Evolutionary conservation across 805 yeast species (phyloP), one percentile per base, ranked within the genome.

Genomic region (Saturnispora hagleri): DNA sequence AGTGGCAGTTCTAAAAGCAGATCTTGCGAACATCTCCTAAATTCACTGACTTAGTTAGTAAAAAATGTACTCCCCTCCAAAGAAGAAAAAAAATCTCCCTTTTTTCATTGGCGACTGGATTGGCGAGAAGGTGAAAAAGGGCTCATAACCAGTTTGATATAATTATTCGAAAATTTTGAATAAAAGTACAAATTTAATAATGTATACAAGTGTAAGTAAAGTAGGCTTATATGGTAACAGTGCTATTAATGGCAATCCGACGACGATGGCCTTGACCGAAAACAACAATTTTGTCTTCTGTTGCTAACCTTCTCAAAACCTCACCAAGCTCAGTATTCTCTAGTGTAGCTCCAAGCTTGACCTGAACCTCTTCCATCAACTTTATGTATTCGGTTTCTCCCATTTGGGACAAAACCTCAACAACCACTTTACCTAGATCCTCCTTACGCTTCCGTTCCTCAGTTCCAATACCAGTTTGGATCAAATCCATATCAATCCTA

Each of bases 401-500:
- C 13, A 35, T 4, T 8, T 18, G 31, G 22, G 75, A 73, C 13
- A 89, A 66, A 40, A 81, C 68, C 27, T 70, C 68, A 55, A 82
- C 59, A 4, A 89, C 71, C 55, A 79, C 86, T 53, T 80, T 77
- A 13, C 79, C 73, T 56, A 87, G 72, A 62, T 86, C 95, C 57
- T 84, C 88, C 59, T 81, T 84, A 64, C 83, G 66, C 60, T 81
- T 77, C 67, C 96, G 76, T 66, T 90, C 96, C 3, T 91, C 87
- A 2, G 87, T 76, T 0, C 97, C 86, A 46, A 90, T 89, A 46
- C 98, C 99, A 0, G 98, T 93, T 70, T 91, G 97, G 28, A 93
- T 90, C 65, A 93, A 74, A 66, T 89, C 97, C 97, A 93, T 89
- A 65, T 93, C 99, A 58, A 93, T 93, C 61, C 93, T 80, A 31